These are phyloP conservation scores for Lathyrus oleraceus DNA, from an alignment of 306 rosid species.

Conservation along the genomic window DNA sequence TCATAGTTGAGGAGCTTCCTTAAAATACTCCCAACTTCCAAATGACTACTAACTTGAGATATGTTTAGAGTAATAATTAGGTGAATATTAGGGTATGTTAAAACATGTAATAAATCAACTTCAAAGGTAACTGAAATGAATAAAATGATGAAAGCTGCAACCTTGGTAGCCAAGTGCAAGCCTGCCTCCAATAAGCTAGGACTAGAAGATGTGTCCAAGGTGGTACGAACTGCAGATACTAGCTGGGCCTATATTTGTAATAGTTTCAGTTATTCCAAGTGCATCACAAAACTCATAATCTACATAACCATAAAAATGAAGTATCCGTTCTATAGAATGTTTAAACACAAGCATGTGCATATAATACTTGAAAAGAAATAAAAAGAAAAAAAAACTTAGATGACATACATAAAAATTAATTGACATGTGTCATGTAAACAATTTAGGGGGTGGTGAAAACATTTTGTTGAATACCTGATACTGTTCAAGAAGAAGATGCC, in stretches of 20 bases:
- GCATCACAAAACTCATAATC: constrained; percentile 30
- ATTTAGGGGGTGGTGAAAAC: background rate
- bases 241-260: constrained; percentile 77
- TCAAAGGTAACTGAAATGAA: constrained; percentile 9
- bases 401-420: background rate
- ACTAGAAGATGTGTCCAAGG: constrained; percentile 85
- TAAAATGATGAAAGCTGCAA: constrained; percentile 35
- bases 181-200: constrained; percentile 97
- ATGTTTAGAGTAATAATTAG: background rate
- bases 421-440: constrained; percentile 22
- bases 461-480: constrained; percentile 67
- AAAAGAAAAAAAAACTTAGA: background rate
- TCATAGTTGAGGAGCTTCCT: constrained; percentile 14
- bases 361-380: background rate
- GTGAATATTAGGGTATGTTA: constrained; percentile 7
- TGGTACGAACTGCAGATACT: constrained; percentile 92
- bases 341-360: constrained; percentile 2
- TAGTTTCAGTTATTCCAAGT: constrained; percentile 38
- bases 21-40: constrained; percentile 15
- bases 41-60: constrained; percentile 1
- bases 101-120: constrained; percentile 16
- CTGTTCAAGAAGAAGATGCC: constrained; percentile 90
- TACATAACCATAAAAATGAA: constrained; percentile 24
- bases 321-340: constrained; percentile 4
- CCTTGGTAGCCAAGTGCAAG: constrained; percentile 96